Base-by-base conservation (phyloP, 495 filamentous ascomycete species). In the Neurospora pannonica region DNA sequence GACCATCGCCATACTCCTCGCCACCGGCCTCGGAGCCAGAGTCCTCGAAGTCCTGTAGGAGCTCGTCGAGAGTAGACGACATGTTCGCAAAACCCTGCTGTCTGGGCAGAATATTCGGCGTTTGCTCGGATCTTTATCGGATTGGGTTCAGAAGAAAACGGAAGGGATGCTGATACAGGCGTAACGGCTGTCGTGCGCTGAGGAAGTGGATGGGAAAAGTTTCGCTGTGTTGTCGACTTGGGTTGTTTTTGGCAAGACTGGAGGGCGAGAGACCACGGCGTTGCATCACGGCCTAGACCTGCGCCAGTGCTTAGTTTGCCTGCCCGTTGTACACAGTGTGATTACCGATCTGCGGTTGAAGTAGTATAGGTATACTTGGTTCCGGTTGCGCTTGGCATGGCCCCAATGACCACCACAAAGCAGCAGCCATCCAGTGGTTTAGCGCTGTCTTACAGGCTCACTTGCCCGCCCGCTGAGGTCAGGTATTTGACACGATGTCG, bases 41-140 rank as follows among this genome's bases (percentile, higher is more conserved):
- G 74, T 90, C 93, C 75, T 94, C 95, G 76, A 98, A 97, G 82
- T 98, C 97, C 75, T 94, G 92, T 69, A 97, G 88, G 28, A 96
- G 85, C 78, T 96, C 93, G 75, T 94, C 92, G 67, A 90, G 92
- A 72, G 94, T 84, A 37, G 92, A 94, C 80, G 93, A 89, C 92
- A 94, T 94, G 17, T 70, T 85, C 75, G 70, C 75, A 74, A 48
- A 43, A 48, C 37, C 39, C 48, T 70, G 40, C 60, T 71, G 37
- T 38, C 37, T 42, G 72, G 46, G 28, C 48, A 69, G 34, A 21
- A 62, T 70, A 62, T 70, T 10, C n/a, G 39, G 36, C 46, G 39
- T 5, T 3, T 38, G 73, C 4, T 54, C 36, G 9, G 43, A 21
- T 67, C 4, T 8, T 19, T 8, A 43, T 38, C 17, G 71, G 70